Percentiles rank a stretch among this genome's conserved stretches.
These are phyloP conservation scores for Verticillium isaacii DNA, from an alignment of 2,329 filamentous ascomycete genomes.

Conservation along the genomic window DNA sequence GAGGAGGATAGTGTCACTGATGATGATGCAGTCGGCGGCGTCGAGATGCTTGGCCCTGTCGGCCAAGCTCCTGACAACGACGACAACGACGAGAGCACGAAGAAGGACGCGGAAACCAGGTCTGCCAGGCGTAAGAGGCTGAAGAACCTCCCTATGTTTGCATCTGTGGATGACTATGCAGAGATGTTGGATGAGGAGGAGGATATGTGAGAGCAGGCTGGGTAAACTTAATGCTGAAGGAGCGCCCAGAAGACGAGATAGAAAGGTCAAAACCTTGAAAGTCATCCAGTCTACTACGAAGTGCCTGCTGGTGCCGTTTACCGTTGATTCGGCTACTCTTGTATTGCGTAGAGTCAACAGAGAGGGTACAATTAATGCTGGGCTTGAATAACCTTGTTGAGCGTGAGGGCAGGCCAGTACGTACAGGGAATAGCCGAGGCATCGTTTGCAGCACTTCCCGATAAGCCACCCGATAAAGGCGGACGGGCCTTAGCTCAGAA, in stretches of 20 bases:
- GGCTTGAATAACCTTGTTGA: too few species aligned
- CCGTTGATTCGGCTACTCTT: too few species aligned
- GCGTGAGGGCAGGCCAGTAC: too few species aligned
- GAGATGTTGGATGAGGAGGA: conserved; percentile 73
- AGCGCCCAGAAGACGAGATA: not conserved
- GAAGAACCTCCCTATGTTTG: conserved; percentile 87
- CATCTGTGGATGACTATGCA: conserved; percentile 89
- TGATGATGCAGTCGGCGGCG: conserved; percentile 2
- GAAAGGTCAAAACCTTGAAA: too few species aligned
- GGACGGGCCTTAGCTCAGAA: too few species aligned
- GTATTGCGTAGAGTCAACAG: too few species aligned
- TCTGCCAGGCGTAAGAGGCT: conserved; percentile 57
- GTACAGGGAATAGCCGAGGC: too few species aligned
- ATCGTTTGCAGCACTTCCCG: too few species aligned
- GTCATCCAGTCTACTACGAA: too few species aligned
- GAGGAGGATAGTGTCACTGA: conserved; percentile 60
- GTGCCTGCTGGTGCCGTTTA: too few species aligned
- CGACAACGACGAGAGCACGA: conserved; percentile 3
- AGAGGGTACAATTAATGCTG: too few species aligned
- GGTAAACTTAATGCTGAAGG: not conserved
- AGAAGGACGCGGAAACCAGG: conserved; percentile 31
- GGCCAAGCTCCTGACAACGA: not conserved
- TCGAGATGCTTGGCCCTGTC: conserved; percentile 2
- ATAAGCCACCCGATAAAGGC: too few species aligned
- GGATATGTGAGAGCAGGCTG: conserved; percentile 25